These are phyloP conservation scores for Monosporozyma yasuniensis DNA, from an alignment of 805 yeast species.

Conservation along the genomic window DNA sequence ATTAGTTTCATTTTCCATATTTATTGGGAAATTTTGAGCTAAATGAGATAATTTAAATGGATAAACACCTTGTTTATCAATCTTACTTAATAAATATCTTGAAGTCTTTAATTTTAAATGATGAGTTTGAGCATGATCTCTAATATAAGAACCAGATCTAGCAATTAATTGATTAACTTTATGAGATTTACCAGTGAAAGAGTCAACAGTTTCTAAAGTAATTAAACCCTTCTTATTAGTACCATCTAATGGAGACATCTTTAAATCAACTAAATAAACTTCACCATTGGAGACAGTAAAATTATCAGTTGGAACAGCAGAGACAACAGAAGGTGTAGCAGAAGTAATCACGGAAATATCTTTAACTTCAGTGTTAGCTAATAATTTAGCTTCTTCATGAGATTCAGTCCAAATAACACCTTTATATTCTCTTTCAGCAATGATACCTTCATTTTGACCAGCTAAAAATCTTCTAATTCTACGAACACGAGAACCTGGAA, in stretches of 20 bases:
- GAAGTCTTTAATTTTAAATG: constrained; percentile 68
- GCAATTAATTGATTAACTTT: constrained; percentile 43
- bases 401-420: constrained; percentile 85
- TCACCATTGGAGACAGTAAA: constrained; percentile 72
- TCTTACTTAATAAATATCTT: constrained; percentile 56
- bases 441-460: constrained; percentile 89
- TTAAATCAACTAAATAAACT: constrained; percentile 76
- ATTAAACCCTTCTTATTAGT: constrained; percentile 54
- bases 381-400: constrained; percentile 58
- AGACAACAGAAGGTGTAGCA: constrained; percentile 29
- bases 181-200: constrained; percentile 53
- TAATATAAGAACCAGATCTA: constrained; percentile 63
- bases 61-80: constrained; percentile 76
- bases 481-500: constrained; percentile 89
- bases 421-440: constrained; percentile 85
- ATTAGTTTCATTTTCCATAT: constrained; percentile 24
- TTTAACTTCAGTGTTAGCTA: constrained; percentile 28
- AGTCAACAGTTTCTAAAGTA: constrained; percentile 58
- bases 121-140: constrained; percentile 81
- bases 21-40: constrained; percentile 51
- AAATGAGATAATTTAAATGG: constrained; percentile 83
- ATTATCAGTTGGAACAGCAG: constrained; percentile 71
- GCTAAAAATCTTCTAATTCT: constrained; percentile 87
- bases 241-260: constrained; percentile 58
- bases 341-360: constrained; percentile 35